Evolutionary conservation across 2,329 filamentous ascomycete species (phyloP), one percentile per base, ranked within the genome.

Genomic region (Fusarium brachygibbosum): DNA sequence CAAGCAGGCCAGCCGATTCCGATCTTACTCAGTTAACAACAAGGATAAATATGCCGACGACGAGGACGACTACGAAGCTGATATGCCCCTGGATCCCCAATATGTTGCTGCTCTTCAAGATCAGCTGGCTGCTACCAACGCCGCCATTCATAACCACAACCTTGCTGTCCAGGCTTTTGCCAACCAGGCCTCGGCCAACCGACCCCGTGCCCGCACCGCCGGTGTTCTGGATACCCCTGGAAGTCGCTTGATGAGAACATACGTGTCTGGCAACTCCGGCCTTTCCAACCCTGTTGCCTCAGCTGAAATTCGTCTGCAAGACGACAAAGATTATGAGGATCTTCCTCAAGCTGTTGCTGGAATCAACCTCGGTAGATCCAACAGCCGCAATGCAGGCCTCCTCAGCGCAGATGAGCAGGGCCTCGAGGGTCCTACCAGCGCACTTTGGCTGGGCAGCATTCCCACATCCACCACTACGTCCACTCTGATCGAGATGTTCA

Each of bases 11-110:
- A 98, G 92, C 78, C 90, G 96, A 53, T 97, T 98, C 84, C 90
- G 96, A 46, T 99, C 96, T 3, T 98, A 98, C 79, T 99, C 96
- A 1, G 96, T 99, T 70, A 99, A 99, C 80, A 97, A 97, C 58
- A 98, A 97, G 80, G 95, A 98, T 78, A 97, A 96, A 79, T 98
- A 98, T 75, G 94, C 92, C 4, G 93, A 97, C 74, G 91, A 93
- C 46, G 94, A 97, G 53, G 91, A 94, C 28, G 91, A 94, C 63
- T 93, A 92, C 63, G 90, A 86, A 37, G 75, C 78, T 21, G 85
- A 82, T 60, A 76, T 87, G 55, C 80, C 81, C 21, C 81, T 87
- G 44, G 86, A 89, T 62, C 84, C 76, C 63, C 84, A 88, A 53
- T 88, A 88, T 64, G 86, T 91, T 58, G 88, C 87, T 28, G 82